phyloP scores from a whole-genome alignment of 1,139 yeast species.

The Pichia inconspicua region DNA sequence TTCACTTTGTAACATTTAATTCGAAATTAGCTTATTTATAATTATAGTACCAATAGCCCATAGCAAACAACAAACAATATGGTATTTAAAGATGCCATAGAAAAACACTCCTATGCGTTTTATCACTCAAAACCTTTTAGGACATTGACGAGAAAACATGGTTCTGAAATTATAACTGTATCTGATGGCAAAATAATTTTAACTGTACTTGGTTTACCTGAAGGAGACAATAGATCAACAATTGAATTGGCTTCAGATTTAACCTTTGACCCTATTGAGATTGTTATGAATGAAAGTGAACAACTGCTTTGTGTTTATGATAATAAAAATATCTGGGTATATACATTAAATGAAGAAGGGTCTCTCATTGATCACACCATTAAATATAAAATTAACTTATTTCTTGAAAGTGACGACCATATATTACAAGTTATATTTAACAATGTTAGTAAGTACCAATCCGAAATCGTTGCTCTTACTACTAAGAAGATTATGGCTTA shows the following conservation, averaged over 20 bases:
- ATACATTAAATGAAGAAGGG: slow-evolving; percentile 21
- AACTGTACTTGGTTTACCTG: slow-evolving; percentile 11
- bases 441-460: slow-evolving; percentile 20
- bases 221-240: neutral
- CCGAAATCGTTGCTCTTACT: slow-evolving; percentile 25
- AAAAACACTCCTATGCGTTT: slow-evolving; percentile 6
- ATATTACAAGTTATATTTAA: slow-evolving; percentile 25
- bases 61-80: neutral
- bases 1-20: no score
- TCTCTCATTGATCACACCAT: slow-evolving; percentile 13
- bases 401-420: slow-evolving; percentile 13
- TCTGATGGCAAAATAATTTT: slow-evolving; percentile 15
- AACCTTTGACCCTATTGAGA: slow-evolving; percentile 19
- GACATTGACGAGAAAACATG: slow-evolving; percentile 21
- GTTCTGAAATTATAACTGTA: slow-evolving; percentile 22
- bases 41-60: no score
- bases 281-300: slow-evolving; percentile 20
- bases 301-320: slow-evolving; percentile 22
- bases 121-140: slow-evolving; percentile 10
- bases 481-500: slow-evolving; percentile 15
- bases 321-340: slow-evolving; percentile 11
- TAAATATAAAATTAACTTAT: slow-evolving; percentile 8
- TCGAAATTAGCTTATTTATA: no score
- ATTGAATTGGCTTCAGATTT: slow-evolving; percentile 2
- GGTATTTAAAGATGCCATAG: slow-evolving; percentile 1